Conservation (phyloP, 352 stramenopile genomes). For the Phytophthora pseudosyringae region DNA sequence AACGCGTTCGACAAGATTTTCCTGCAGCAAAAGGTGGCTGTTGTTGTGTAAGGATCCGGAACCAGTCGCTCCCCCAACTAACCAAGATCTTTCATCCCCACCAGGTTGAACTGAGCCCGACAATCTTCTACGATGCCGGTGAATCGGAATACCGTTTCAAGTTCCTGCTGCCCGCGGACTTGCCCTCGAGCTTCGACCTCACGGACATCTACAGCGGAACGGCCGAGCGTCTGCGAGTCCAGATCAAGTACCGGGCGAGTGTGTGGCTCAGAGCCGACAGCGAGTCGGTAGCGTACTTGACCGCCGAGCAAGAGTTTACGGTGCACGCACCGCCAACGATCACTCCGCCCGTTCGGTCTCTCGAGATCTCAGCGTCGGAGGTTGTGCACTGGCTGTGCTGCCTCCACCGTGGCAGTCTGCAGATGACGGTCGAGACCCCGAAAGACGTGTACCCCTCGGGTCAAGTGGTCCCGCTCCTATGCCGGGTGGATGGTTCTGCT, state of each 20-base stretch:
- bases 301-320: constrained; percentile 35
- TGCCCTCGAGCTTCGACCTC: constrained; percentile 41
- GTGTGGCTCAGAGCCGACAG: constrained; percentile 39
- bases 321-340: constrained; percentile 30
- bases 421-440: constrained; percentile 23
- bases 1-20: constrained; percentile 42
- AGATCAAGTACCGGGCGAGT: constrained; percentile 36
- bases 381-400: constrained; percentile 41
- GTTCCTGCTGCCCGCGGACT: constrained; percentile 26
- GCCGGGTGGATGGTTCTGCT: constrained; percentile 26
- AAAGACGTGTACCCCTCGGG: constrained; percentile 32
- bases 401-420: constrained; percentile 36
- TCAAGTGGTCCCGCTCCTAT: constrained; percentile 28
- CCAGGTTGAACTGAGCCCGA: constrained; percentile 33
- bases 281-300: constrained; percentile 40
- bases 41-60: neutral
- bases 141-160: constrained; percentile 32
- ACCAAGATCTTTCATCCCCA: neutral
- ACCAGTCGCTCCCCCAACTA: constrained; percentile 4
- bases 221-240: constrained; percentile 34
- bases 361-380: constrained; percentile 36
- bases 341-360: constrained; percentile 26
- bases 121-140: constrained; percentile 21
- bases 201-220: constrained; percentile 36
- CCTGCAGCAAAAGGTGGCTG: constrained; percentile 37